Base-by-base conservation (phyloP, 2,329 filamentous ascomycete genomes). In the Stenocarpella maydis region DNA sequence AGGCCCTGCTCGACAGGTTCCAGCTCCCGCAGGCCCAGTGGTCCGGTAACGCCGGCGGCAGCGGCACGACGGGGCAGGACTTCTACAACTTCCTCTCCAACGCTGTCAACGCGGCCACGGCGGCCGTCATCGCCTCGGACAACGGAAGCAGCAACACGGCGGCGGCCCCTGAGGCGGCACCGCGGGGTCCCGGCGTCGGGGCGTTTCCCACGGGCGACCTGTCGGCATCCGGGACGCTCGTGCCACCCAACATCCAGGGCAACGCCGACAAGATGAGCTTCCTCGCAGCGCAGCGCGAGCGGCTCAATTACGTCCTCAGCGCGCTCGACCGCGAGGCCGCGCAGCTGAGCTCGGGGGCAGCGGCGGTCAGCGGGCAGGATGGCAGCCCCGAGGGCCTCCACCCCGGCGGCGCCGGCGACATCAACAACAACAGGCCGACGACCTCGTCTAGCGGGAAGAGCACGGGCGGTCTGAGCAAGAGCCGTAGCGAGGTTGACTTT, bases 401-500 rank as follows among this genome's bases (percentile, higher is more conserved):
- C 24, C 49, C 58, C 19, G 34, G 55, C n/a, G 17, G 47, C 10
- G 19, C 14, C n/a, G 12, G 28, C 19, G 10, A 19, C 81, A 37
- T 78, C 82, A 70, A 39, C 19, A 15, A 19, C 81, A 37, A 78
- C 82, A 70, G 83, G 83, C 78, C 71, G 83, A 85, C 67, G 37
- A 71, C 69, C n/a, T 72, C 73, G n/a, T 78, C 84, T 55, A 85
- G 83, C 73, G 78, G 79, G 63, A 80, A 80, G 74, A 87, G 85
- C 71, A 80, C 80, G 74, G 86, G 85, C 71, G 88, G 84, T 3
- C 81, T 97, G 75, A 91, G 88, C 75, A 95, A 95, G 82, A 95
- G 92, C 76, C 90, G 90, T 72, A 97, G 93, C 78, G 94, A 97
- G 77, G 88, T 88, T 24, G 95, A 97, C 74, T 98, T 98, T 76